These are phyloP conservation scores for Rhodofomes roseus DNA, from an alignment of 1,284 basidiomycete species.

Conservation along the genomic window DNA sequence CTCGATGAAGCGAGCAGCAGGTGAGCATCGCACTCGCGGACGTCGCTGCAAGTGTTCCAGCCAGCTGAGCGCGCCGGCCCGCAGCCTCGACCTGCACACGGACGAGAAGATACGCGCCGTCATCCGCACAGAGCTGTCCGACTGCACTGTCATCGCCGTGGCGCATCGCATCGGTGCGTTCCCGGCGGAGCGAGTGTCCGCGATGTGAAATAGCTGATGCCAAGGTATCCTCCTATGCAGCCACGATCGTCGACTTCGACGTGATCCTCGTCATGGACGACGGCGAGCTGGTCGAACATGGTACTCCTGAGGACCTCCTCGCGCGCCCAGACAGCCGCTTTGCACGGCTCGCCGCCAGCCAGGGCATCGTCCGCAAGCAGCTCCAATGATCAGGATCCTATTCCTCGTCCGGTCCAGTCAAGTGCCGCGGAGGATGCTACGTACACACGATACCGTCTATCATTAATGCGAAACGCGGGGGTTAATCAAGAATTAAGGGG, in stretches of 20 bases:
- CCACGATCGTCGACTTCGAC: neutral
- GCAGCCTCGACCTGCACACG: neutral
- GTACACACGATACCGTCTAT: neutral
- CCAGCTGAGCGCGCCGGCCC: neutral
- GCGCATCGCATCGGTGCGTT: neutral
- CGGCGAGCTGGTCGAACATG: neutral
- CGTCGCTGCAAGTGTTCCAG: neutral
- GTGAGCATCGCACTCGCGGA: neutral
- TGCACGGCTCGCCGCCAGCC: neutral
- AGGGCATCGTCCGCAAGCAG: neutral
- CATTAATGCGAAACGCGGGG: neutral
- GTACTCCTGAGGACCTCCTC: neutral
- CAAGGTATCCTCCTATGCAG: neutral
- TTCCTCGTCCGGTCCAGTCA: neutral
- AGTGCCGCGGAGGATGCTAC: neutral
- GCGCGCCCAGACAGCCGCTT: neutral
- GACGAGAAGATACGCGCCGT: neutral
- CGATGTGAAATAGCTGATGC: too few relatives aligned
- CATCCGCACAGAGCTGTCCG: neutral
- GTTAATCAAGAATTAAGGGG: neutral
- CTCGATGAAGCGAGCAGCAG: neutral
- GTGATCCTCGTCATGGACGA: neutral
- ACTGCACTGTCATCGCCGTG: neutral
- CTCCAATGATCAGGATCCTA: neutral
- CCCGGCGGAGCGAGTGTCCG: too few relatives aligned